phyloP scores from a whole-genome alignment of 2,329 filamentous ascomycete genomes.

The Rosellinia necatrix region DNA sequence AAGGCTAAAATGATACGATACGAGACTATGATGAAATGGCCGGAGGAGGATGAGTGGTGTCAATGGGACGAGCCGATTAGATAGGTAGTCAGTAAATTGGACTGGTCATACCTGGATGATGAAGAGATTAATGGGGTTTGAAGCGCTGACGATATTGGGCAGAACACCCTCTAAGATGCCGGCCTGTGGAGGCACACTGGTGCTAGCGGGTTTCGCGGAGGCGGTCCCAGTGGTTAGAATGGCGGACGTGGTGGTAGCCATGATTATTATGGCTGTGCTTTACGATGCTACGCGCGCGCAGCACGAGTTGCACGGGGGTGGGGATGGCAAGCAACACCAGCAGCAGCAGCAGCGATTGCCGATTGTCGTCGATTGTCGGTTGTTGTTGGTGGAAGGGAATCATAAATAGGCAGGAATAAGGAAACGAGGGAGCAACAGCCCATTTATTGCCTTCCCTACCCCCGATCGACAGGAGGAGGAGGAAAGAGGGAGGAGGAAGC shows the following conservation, averaged over 20 bases:
- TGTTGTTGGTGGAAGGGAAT: background rate
- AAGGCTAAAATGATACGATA: too few relatives aligned
- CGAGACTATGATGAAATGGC: background rate
- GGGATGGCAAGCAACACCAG: background rate
- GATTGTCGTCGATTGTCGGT: too few relatives aligned
- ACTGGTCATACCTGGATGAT: slow-evolving; percentile 66
- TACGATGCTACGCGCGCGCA: background rate
- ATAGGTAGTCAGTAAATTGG: background rate
- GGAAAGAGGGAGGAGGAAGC: too few relatives aligned
- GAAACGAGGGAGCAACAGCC: too few relatives aligned
- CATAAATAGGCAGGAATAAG: too few relatives aligned
- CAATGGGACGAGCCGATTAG: too few relatives aligned
- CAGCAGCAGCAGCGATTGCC: too few relatives aligned
- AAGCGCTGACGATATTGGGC: slow-evolving; percentile 69
- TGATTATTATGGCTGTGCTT: slow-evolving; percentile 10
- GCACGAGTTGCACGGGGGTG: background rate
- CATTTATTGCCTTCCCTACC: too few relatives aligned
- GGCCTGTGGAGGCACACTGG: slow-evolving; percentile 47
- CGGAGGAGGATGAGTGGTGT: too few relatives aligned
- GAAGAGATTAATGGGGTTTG: slow-evolving; percentile 75
- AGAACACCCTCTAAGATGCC: slow-evolving; percentile 75
- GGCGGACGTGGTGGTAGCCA: slow-evolving; percentile 32
- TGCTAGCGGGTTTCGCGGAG: slow-evolving; percentile 34
- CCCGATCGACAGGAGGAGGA: too few relatives aligned
- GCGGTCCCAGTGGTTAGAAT: slow-evolving; percentile 32